Evolutionary conservation across 805 yeast genomes (phyloP), one percentile per base, ranked within the genome.

Genomic region (Yarrowia keelungensis): DNA sequence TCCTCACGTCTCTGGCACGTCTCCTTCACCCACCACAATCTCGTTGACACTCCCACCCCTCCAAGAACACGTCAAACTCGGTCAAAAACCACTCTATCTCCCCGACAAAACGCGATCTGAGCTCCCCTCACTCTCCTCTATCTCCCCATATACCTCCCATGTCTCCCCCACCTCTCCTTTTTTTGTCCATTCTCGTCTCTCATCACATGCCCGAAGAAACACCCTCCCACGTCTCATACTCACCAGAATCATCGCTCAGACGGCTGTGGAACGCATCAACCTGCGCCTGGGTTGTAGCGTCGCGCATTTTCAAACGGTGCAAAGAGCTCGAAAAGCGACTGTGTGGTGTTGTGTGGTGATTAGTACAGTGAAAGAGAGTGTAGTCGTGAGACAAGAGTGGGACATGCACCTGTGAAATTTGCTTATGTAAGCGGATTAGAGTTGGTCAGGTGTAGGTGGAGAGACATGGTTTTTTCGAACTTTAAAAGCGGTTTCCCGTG

Each of bases 211-310:
- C 32, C 32, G 7, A 38, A 5, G 39, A 38, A 16, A 19, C 58
- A 11, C 5, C n/a, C 15, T n/a, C 58, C 5, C 4, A 1, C 11
- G 1, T 2, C 8, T 26, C 26, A 4, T 54, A 59, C 65, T 59
- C 65, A 59, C 65, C 65, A 14, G 65, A 43, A 32, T 59, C 65
- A 35, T 59, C 65, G 51, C 50, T 45, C 51, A 59, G 65, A 59
- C 65, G 65, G 65, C 51, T 35, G 51, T 59, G 51, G 16, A 59
- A 59, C 32, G 51, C 65, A 45, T 59, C 65, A 45, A 59, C 65
- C 39, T 59, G 65, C 65, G 65, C 65, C 51, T 59, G 50, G 42
- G 51, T 59, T 43, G 65, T 11, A 11, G 65, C 51, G 42, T 59
- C 65, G 35, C 65, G 65, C 65, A 59, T 59, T 45, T 58, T 58